phyloP scores from a whole-genome alignment of 2,329 filamentous ascomycete genomes.

The Beauveria medogensis region DNA sequence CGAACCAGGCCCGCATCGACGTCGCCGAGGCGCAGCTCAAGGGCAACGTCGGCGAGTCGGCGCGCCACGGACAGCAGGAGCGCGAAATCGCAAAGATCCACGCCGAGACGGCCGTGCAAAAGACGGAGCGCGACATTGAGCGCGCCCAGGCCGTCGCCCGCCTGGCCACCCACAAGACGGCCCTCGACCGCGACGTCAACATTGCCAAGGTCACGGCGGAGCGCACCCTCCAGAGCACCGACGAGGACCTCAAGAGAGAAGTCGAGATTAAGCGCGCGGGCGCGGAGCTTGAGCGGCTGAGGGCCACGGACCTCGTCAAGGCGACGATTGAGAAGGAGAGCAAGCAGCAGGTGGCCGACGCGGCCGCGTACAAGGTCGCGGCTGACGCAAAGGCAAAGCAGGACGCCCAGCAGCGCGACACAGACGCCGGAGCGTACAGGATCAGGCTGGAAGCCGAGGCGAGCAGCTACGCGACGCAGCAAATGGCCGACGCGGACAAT shows the following conservation, averaged over 20 bases:
- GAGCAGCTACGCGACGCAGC: slow-evolving; percentile 27
- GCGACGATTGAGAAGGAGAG: slow-evolving; percentile 59
- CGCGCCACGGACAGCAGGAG: slow-evolving; percentile 72
- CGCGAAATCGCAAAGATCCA: slow-evolving; percentile 84
- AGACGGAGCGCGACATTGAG: slow-evolving; percentile 77
- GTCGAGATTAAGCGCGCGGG: slow-evolving; percentile 71
- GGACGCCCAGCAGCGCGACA: slow-evolving; percentile 36
- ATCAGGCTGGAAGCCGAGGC: slow-evolving; percentile 22
- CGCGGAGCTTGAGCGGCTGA: slow-evolving; percentile 72
- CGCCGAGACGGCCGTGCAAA: slow-evolving; percentile 74
- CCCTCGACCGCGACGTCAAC: slow-evolving; percentile 65
- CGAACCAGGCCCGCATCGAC: slow-evolving; percentile 67
- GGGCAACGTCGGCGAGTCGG: slow-evolving; percentile 68
- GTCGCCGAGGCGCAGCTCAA: slow-evolving; percentile 56
- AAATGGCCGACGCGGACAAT: slow-evolving; percentile 52
- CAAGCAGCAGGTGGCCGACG: slow-evolving; percentile 56
- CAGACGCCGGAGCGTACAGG: slow-evolving; percentile 42
- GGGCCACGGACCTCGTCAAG: slow-evolving; percentile 66
- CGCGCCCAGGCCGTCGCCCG: slow-evolving; percentile 71
- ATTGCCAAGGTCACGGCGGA: slow-evolving; percentile 67
- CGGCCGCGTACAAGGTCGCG: slow-evolving; percentile 31
- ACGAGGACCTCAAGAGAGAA: slow-evolving; percentile 71
- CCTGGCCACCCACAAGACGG: slow-evolving; percentile 63
- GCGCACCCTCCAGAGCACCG: slow-evolving; percentile 64
- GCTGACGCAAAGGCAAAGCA: slow-evolving; percentile 46